Evolutionary conservation across 306 rosid species (phyloP).

Genomic region (Canavalia gladiata): DNA sequence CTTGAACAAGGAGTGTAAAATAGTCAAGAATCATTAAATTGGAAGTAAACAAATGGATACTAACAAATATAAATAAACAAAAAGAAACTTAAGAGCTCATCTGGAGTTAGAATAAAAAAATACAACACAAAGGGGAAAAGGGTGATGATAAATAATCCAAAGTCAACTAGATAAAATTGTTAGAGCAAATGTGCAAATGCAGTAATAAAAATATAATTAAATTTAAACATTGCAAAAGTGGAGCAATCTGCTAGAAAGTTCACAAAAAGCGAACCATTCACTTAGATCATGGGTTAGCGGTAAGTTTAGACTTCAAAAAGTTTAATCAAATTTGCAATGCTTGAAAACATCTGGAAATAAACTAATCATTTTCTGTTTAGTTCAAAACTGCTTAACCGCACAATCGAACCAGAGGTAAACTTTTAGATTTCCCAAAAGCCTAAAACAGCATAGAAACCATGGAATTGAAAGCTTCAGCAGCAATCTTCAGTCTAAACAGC

Average conservation of each 20-base stretch:
- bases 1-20: slow-evolving; percentile 7
- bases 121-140: slow-evolving; percentile 28
- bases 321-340: slow-evolving; percentile 29
- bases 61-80: slow-evolving; percentile 13
- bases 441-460: slow-evolving; percentile 8
- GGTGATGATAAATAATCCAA: slow-evolving; percentile 26
- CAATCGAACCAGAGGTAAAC: slow-evolving; percentile 36
- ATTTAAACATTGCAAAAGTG: slow-evolving; percentile 31
- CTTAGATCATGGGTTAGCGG: slow-evolving; percentile 38
- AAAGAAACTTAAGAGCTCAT: slow-evolving; percentile 8
- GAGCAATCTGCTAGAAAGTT: not conserved
- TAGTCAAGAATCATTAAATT: slow-evolving; percentile 28
- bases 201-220: slow-evolving; percentile 17
- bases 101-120: slow-evolving; percentile 18
- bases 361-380: slow-evolving; percentile 25
- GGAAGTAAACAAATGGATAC: slow-evolving; percentile 4
- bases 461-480: slow-evolving; percentile 15
- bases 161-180: slow-evolving; percentile 16
- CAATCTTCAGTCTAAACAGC: slow-evolving; percentile 18
- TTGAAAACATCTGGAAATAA: slow-evolving; percentile 29
- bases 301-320: slow-evolving; percentile 39
- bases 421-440: slow-evolving; percentile 20
- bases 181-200: slow-evolving; percentile 31
- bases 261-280: not conserved
- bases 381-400: slow-evolving; percentile 35